phyloP scores from a whole-genome alignment of 2,329 filamentous ascomycete genomes.

The Epichloe amarillans region DNA sequence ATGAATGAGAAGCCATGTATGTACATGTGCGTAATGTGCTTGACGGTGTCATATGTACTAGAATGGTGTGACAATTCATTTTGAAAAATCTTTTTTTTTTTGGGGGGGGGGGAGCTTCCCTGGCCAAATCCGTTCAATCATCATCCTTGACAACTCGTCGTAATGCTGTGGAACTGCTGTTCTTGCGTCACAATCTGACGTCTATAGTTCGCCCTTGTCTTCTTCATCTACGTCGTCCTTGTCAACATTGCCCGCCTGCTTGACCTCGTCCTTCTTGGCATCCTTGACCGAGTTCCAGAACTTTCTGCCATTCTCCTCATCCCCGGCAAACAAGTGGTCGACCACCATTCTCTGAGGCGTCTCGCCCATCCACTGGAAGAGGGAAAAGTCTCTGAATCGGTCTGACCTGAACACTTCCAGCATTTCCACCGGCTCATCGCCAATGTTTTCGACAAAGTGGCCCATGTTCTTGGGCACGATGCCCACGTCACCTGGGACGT shows the following conservation, averaged over 20 bases:
- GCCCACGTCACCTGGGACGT: constrained; percentile 59
- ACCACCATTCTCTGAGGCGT: constrained; percentile 52
- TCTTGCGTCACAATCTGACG: no score
- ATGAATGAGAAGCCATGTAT: no score
- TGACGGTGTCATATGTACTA: no score
- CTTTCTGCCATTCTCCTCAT: constrained; percentile 45
- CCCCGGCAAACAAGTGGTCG: constrained; percentile 52
- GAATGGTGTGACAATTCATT: no score
- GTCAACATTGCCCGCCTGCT: constrained; percentile 6
- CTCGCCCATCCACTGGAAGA: constrained; percentile 66
- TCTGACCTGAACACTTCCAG: constrained; percentile 63
- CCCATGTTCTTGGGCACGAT: constrained; percentile 68
- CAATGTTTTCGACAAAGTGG: constrained; percentile 71
- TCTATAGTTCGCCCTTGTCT: neutral
- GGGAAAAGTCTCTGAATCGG: constrained; percentile 57
- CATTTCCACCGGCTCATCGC: constrained; percentile 63
- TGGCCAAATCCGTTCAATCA: no score
- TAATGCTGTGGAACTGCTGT: no score
- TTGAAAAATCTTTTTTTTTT: no score
- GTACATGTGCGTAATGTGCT: no score
- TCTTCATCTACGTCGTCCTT: neutral
- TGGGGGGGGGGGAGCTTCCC: no score
- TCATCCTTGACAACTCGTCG: no score
- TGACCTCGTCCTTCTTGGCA: constrained; percentile 44
- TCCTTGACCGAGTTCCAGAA: constrained; percentile 50